These are phyloP conservation scores for Exophiala mesophila DNA, from an alignment of 2,329 filamentous ascomycete genomes.

Conservation along the genomic window DNA sequence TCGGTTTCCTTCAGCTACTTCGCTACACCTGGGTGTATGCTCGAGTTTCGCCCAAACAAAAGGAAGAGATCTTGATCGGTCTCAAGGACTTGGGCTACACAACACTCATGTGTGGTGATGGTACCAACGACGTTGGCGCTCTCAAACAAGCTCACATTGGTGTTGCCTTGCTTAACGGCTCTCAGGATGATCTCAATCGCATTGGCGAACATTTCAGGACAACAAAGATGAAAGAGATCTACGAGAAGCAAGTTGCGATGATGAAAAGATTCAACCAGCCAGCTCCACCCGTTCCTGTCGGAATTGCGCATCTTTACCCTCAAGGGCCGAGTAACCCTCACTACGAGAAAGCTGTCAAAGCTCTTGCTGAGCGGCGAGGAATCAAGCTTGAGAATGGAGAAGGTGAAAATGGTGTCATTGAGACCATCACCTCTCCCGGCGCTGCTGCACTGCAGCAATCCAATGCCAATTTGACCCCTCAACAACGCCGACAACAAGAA, in stretches of 20 bases:
- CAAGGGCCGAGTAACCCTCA: slow-evolving; percentile 89
- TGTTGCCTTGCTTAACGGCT: slow-evolving; percentile 91
- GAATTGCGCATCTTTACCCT: slow-evolving; percentile 92
- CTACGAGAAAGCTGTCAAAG: slow-evolving; percentile 84
- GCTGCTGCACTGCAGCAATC: slow-evolving; percentile 56
- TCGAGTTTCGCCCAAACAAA: slow-evolving; percentile 96
- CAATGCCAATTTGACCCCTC: slow-evolving; percentile 44
- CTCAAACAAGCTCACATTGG: slow-evolving; percentile 97
- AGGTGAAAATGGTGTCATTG: slow-evolving; percentile 46
- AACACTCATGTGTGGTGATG: slow-evolving; percentile 96
- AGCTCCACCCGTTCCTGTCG: slow-evolving; percentile 78
- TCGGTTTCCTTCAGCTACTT: slow-evolving; percentile 70
- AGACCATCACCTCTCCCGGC: slow-evolving; percentile 63
- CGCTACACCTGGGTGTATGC: slow-evolving; percentile 96
- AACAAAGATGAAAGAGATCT: slow-evolving; percentile 97
- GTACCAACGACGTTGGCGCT: slow-evolving; percentile 95
- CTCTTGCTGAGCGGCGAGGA: slow-evolving; percentile 76
- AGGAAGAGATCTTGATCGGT: slow-evolving; percentile 95
- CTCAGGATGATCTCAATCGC: slow-evolving; percentile 79
- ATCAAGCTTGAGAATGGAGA: slow-evolving; percentile 44
- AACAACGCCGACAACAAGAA: slow-evolving; percentile 50
- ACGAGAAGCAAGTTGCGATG: slow-evolving; percentile 88
- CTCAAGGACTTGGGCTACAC: slow-evolving; percentile 97
- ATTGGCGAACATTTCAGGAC: slow-evolving; percentile 92
- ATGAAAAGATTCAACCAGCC: slow-evolving; percentile 97